Base-by-base conservation (phyloP, 345 rosid genomes). In the Salix viminalis region DNA sequence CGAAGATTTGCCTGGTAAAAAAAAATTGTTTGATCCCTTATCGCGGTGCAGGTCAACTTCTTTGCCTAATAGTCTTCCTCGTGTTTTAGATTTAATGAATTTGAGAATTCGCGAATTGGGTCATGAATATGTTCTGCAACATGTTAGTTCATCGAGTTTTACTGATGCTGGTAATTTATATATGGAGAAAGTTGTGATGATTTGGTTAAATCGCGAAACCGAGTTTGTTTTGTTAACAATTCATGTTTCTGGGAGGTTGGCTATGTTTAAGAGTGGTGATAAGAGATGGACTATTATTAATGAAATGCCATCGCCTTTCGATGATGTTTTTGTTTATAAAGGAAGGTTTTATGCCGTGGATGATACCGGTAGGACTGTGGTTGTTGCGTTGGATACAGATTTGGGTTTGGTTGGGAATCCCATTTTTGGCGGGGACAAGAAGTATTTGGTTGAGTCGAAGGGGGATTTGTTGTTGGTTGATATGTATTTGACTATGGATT, bases 211-310 rank as follows among this genome's bases (percentile, higher is more conserved):
- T 76, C 21, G 39, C 28, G 74, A 66, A 2, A 78, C 58, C n/a
- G 87, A 65, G 32, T 96, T 91, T 48, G 82, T 86, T 75, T 75
- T 96, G 86, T 97, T 94, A 32, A 92, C 97, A 1, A 91, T 94
- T 68, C 99, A 93, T 83, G 86, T 92, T 39, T 91, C 98, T 36
- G 99, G 98, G 67, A 90, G 89, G 74, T 87, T 96, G 79, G 98
- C 97, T 12, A 82, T 94, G 75, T 91, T 83, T 77, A 94, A 65
- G 72, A 84, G 89, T 77, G 88, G 86, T 56, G 85, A 88, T 36
- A 82, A 87, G 69, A 83, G 67, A 2, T 96, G 98, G 99, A 85
- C 84, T 58, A 88, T 94, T 24, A 88, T 91, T 39, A 79, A 79
- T 14, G 93, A 92, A 66, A 94, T 91, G 97, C 85, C 89, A 10